phyloP scores from a whole-genome alignment of 2,329 filamentous ascomycete species.

The Colletotrichum eremochloae region DNA sequence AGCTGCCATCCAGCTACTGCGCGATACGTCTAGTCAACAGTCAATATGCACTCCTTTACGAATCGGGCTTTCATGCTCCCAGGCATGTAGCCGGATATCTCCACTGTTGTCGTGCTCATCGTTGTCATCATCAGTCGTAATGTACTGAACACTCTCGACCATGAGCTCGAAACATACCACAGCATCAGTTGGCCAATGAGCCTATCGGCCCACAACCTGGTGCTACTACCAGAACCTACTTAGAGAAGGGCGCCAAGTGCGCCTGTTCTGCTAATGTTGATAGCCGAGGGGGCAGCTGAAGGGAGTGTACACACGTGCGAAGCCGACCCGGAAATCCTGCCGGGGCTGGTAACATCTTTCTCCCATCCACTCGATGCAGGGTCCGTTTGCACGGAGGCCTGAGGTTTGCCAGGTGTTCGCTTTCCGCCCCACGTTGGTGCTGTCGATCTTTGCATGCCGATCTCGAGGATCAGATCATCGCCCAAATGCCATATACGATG shows the following conservation, averaged over 20 bases:
- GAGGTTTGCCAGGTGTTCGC: constrained; percentile 3
- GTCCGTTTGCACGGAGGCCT: constrained; percentile 14
- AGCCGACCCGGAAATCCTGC: neutral
- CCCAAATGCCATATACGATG: neutral
- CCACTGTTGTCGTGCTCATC: neutral
- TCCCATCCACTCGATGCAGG: constrained; percentile 1
- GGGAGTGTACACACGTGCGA: neutral
- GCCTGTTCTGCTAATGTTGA: neutral
- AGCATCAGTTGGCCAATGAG: neutral
- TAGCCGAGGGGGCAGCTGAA: neutral
- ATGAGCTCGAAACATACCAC: neutral
- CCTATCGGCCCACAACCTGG: neutral
- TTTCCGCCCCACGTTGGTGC: constrained; percentile 24
- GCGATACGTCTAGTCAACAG: neutral
- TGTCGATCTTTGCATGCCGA: constrained; percentile 37
- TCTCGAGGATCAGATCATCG: constrained; percentile 26
- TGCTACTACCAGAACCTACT: neutral
- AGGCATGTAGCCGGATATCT: no score
- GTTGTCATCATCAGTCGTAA: neutral
- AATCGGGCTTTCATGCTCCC: neutral
- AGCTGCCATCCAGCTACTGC: neutral
- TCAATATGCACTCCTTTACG: neutral
- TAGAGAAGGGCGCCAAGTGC: neutral
- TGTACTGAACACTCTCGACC: no score
- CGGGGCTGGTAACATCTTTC: neutral